Evolutionary conservation across 1,284 basidiomycete species (phyloP), one percentile per base, ranked within the genome.

Genomic region (Moesziomyces aphidis): DNA sequence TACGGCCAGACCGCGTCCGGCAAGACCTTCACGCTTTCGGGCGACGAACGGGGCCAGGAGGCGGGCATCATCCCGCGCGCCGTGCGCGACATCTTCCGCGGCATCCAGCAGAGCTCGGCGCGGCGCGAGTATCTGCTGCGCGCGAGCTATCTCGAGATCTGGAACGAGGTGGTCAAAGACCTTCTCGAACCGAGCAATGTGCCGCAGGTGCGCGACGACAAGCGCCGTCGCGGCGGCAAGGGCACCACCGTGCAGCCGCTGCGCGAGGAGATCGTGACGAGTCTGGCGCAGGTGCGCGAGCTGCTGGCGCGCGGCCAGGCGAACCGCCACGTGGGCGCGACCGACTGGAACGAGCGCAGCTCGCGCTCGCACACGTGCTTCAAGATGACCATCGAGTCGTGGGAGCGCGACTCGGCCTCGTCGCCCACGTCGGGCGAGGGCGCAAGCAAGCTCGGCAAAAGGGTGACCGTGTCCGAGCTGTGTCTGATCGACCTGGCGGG

Each of bases 281-380:
- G 91, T 70, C 87, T 96, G 47, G 92, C 92, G 74, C 90, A 92
- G 53, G 93, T 98, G 17, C 89, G 90, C 48, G 92, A 93, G 61
- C 91, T 98, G 5, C 87, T 99, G 56, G 88, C 89, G 70, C 87
- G 93, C 24, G 96, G 96, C 9, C 93, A 95, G 83, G 90, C 91
- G 1, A 93, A 95, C 79, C 87, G 96, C 45, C 89, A 95, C 73
- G 95, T 95, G 4, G 95, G 95, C 0, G 92, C 91, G 73, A 99
- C 96, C 17, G 96, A 99, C 84, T 99, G 95, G 94, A 99, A 99
- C 84, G 93, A 95, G 79, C 87, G 95, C 47, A 94, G 92, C 86
- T 94, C 92, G 77, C 88, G 96, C 23, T 93, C 91, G 86, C 96
- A 98, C 85, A 94, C 92, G 68, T 87, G 88, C 13, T 88, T 89